phyloP scores from a whole-genome alignment of 2,329 filamentous ascomycete species.

The Aureobasidium mangrovei region DNA sequence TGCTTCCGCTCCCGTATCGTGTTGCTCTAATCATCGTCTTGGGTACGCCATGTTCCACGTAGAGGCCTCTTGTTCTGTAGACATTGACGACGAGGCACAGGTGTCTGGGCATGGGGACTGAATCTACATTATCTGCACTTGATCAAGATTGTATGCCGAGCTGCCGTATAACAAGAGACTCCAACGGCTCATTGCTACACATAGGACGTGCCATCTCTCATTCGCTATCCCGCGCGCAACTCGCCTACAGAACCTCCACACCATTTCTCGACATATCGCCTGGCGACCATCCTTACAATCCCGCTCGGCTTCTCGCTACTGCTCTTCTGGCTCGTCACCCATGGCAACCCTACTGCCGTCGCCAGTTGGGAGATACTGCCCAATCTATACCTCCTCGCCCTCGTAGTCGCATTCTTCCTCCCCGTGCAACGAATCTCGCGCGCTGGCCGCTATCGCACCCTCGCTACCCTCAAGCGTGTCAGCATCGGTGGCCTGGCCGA shows the following conservation, averaged over 20 bases:
- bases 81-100: constrained; percentile 37
- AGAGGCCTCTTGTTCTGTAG: neutral
- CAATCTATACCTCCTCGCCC: constrained; percentile 67
- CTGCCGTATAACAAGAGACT: neutral
- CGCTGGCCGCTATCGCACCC: constrained; percentile 64
- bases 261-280: constrained; percentile 75
- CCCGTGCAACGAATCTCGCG: constrained; percentile 62
- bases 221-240: constrained; percentile 72
- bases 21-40: constrained; percentile 77
- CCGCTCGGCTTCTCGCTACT: constrained; percentile 64
- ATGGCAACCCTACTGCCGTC: constrained; percentile 59
- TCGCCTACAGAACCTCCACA: constrained; percentile 63
- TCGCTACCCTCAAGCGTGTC: constrained; percentile 67
- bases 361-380: constrained; percentile 77
- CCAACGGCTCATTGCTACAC: neutral
- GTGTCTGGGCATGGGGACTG: constrained; percentile 88
- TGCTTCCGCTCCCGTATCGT: constrained; percentile 82
- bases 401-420: constrained; percentile 58
- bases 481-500: constrained; percentile 79
- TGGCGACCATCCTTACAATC: constrained; percentile 66
- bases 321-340: constrained; percentile 76
- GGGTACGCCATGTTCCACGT: constrained; percentile 45
- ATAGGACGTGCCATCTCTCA: constrained; percentile 71
- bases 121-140: constrained; percentile 81
- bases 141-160: constrained; percentile 57